Percentiles rank a stretch among this genome's conserved stretches.
Conservation (phyloP, 108 stramenopile genomes). For the Cyclotella baltica region DNA sequence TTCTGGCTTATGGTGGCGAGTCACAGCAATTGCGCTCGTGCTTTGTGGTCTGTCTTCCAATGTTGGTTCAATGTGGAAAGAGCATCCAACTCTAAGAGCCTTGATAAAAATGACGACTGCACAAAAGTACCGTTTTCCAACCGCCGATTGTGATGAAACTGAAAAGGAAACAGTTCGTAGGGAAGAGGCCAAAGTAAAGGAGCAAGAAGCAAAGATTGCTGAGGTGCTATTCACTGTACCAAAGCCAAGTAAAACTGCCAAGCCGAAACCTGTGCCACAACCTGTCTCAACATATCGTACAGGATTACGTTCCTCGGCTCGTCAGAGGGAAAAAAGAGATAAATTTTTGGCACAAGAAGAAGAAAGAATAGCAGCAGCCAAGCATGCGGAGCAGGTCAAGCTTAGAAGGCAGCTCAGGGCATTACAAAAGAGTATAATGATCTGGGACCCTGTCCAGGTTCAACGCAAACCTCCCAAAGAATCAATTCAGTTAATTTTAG, state of each 20-base stretch:
- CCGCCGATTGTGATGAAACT: conserved; percentile 74
- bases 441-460: conserved; percentile 66
- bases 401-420: conserved; percentile 61
- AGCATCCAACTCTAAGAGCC: conserved; percentile 66
- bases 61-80: conserved; percentile 63
- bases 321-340: conserved; percentile 64
- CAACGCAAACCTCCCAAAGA: conserved; percentile 82
- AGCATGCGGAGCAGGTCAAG: conserved; percentile 48
- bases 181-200: conserved; percentile 58
- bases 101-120: conserved; percentile 84
- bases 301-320: conserved; percentile 58
- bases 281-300: background rate
- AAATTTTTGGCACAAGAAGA: conserved; percentile 37
- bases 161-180: conserved; percentile 63
- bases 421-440: conserved; percentile 79
- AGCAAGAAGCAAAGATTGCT: conserved; percentile 65
- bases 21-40: conserved; percentile 64
- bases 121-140: conserved; percentile 78
- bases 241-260: conserved; percentile 31
- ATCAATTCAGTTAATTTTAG: conserved; percentile 71
- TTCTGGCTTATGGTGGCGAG: conserved; percentile 81
- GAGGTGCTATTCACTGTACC: conserved; percentile 66
- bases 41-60: conserved; percentile 63
- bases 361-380: conserved; percentile 56
- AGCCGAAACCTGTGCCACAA: conserved; percentile 13